Conservation (phyloP, 805 yeast genomes). For the Candida sanyiensis region DNA sequence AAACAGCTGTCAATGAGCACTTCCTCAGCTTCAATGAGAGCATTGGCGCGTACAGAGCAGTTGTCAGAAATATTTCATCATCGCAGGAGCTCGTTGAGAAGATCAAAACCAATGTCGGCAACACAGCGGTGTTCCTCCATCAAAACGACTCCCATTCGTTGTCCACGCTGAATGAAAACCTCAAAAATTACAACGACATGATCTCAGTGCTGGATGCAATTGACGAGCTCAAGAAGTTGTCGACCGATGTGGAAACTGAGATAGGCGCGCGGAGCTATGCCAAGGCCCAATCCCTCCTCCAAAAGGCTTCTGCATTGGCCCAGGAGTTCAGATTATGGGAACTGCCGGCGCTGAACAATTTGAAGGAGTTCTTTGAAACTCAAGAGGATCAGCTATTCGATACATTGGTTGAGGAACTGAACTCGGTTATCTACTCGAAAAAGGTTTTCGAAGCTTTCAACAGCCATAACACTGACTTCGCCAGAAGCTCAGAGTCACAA, state of each 20-base stretch:
- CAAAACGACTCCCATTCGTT: conserved; percentile 5
- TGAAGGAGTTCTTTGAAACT: conserved; percentile 45
- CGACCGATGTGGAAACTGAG: conserved; percentile 57
- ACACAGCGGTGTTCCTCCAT: conserved; percentile 4
- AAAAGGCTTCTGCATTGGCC: conserved; percentile 39
- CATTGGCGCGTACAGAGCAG: conserved; percentile 75
- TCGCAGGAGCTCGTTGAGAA: conserved; percentile 53
- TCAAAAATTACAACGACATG: conserved; percentile 59
- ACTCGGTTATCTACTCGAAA: conserved; percentile 60
- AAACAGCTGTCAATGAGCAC: conserved; percentile 71
- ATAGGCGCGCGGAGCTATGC: conserved; percentile 68
- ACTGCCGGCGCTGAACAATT: conserved; percentile 45
- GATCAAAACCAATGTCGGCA: conserved; percentile 40
- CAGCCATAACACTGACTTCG: conserved; percentile 4
- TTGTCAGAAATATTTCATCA: conserved; percentile 55
- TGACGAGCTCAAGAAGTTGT: conserved; percentile 50
- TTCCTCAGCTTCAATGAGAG: conserved; percentile 80
- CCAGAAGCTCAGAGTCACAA: conserved; percentile 10
- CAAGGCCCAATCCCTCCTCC: conserved; percentile 54
- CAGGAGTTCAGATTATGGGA: conserved; percentile 51
- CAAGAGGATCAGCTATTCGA: conserved; percentile 63
- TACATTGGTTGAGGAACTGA: conserved; percentile 70
- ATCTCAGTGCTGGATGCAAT: conserved; percentile 65
- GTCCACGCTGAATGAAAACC: conserved; percentile 49
- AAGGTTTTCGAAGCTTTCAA: conserved; percentile 21